Evolutionary conservation across 2,329 filamentous ascomycete genomes (phyloP).

Genomic region (Pseudogymnoascus destructans): DNA sequence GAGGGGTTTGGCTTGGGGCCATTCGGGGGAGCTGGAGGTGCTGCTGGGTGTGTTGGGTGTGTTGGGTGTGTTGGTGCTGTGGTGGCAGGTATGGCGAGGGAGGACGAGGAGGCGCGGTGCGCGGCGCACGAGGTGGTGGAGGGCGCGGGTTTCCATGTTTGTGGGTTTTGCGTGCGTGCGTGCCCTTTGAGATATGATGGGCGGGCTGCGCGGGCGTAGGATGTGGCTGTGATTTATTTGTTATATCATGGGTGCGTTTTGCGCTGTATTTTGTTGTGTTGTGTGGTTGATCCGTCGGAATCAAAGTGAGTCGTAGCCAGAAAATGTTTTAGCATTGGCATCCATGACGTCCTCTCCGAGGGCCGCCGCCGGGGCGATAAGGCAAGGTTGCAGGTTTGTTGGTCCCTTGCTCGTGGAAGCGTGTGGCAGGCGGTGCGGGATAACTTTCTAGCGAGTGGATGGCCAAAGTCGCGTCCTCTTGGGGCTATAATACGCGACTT

Average conservation of each 20-base stretch:
- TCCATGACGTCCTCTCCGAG: slow-evolving; percentile 1
- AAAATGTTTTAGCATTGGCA: slow-evolving; percentile 3
- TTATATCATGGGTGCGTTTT: not conserved
- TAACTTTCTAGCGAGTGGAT: not conserved
- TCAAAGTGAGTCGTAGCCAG: not conserved
- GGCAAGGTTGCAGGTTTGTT: not conserved
- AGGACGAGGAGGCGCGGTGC: not conserved
- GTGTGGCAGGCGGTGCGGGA: not conserved
- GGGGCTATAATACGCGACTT: slow-evolving; percentile 15
- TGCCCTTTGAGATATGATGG: not conserved
- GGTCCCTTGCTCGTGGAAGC: not conserved
- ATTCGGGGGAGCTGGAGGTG: not conserved
- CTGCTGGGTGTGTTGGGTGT: not conserved
- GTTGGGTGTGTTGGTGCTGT: not conserved
- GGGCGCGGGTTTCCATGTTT: not conserved
- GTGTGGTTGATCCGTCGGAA: not conserved
- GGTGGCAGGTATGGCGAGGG: not conserved
- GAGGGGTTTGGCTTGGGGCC: slow-evolving; percentile 32
- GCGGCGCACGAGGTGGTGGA: not conserved
- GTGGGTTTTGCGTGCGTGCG: not conserved
- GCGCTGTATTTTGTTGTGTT: not conserved
- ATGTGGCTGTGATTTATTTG: not conserved
- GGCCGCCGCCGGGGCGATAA: not conserved
- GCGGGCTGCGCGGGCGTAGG: not conserved
- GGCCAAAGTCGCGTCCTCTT: slow-evolving; percentile 17